phyloP scores from a whole-genome alignment of 768 basidiomycete species.

The Suillus bovinus region DNA sequence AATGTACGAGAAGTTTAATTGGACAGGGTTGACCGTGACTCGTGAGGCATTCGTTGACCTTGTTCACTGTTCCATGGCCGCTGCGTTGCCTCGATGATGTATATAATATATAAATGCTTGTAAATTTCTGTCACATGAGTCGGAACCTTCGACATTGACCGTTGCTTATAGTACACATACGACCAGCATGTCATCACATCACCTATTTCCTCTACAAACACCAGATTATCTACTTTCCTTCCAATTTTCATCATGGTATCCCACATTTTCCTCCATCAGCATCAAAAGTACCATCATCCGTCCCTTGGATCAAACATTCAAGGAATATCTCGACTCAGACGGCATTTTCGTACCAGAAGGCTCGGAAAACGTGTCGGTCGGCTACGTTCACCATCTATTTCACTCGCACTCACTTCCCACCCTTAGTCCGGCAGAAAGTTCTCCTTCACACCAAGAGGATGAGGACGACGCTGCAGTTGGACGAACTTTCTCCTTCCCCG shows the following conservation, averaged over 20 bases:
- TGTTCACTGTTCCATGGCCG: too few relatives aligned
- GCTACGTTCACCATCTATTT: neutral
- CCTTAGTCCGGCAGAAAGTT: constrained; percentile 51
- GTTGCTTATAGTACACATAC: too few relatives aligned
- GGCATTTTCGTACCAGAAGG: constrained; percentile 79
- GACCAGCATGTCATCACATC: too few relatives aligned
- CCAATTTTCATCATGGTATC: constrained; percentile 88
- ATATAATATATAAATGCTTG: too few relatives aligned
- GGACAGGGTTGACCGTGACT: too few relatives aligned
- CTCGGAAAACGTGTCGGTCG: constrained; percentile 70
- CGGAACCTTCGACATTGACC: too few relatives aligned
- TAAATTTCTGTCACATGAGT: too few relatives aligned
- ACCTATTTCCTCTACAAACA: constrained; percentile 52
- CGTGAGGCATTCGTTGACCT: too few relatives aligned
- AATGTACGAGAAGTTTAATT: too few relatives aligned
- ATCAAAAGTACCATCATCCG: constrained; percentile 76
- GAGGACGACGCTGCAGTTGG: constrained; percentile 37
- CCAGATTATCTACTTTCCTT: constrained; percentile 62
- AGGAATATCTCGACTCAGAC: constrained; percentile 74
- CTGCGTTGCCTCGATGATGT: too few relatives aligned
- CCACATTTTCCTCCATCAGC: constrained; percentile 58
- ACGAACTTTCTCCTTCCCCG: constrained; percentile 69
- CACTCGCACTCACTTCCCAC: constrained; percentile 37
- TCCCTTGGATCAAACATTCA: constrained; percentile 64
- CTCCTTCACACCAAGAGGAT: constrained; percentile 59